phyloP scores from a whole-genome alignment of 495 filamentous ascomycete genomes.

The Aspergillus steynii region DNA sequence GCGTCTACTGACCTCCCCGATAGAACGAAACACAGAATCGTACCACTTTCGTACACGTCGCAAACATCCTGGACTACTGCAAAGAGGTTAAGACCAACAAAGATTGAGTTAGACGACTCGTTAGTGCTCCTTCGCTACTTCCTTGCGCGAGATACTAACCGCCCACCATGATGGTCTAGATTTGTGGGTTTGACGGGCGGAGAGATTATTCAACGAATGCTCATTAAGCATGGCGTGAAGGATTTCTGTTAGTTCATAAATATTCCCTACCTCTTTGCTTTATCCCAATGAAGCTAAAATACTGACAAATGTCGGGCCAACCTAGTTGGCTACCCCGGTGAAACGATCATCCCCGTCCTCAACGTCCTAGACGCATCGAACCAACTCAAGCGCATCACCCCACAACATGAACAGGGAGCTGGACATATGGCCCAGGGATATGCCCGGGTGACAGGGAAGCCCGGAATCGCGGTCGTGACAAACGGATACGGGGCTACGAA shows the following conservation, averaged over 20 bases:
- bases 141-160: slow-evolving; percentile 7
- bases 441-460: slow-evolving; percentile 57
- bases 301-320: too few species aligned
- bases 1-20: too few species aligned
- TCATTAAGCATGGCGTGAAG: slow-evolving; percentile 87
- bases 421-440: slow-evolving; percentile 72
- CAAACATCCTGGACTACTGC: too few species aligned
- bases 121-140: too few species aligned
- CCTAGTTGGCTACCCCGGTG: slow-evolving; percentile 47
- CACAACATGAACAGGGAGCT: slow-evolving; percentile 64
- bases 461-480: slow-evolving; percentile 65
- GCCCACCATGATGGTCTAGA: slow-evolving; percentile 36
- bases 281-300: background rate
- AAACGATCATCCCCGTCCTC: slow-evolving; percentile 54
- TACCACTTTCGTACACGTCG: too few species aligned
- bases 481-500: slow-evolving; percentile 67
- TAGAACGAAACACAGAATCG: too few species aligned
- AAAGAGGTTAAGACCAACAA: too few species aligned
- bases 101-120: too few species aligned
- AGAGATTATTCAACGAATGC: slow-evolving; percentile 99
- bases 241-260: slow-evolving; percentile 72
- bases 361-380: slow-evolving; percentile 64
- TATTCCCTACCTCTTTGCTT: background rate
- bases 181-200: slow-evolving; percentile 96
- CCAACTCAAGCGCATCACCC: slow-evolving; percentile 61